Conservation (phyloP, 208 protist genomes). For the Wallacemonas rigidus region DNA sequence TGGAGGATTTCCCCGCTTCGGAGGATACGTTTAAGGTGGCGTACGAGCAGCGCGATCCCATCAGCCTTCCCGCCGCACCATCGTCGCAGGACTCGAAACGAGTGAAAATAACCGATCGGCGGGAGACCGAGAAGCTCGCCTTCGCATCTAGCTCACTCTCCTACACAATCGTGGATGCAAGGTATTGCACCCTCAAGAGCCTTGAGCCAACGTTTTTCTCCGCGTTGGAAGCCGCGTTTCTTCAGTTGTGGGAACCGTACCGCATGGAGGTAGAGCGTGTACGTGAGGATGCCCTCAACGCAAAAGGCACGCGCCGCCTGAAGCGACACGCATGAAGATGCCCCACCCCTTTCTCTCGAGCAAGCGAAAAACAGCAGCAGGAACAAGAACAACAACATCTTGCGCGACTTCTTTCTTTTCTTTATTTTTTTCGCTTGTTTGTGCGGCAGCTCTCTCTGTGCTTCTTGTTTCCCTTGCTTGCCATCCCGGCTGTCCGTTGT, state of each 20-base stretch:
- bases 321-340: conserved; percentile 51
- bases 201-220: conserved; percentile 84
- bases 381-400: neutral
- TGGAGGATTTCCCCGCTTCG: conserved; percentile 39
- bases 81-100: conserved; percentile 28
- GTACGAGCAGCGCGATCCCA: conserved; percentile 71
- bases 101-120: conserved; percentile 31
- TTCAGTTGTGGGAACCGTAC: conserved; percentile 85
- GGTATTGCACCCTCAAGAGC: conserved; percentile 63
- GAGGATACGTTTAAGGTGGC: conserved; percentile 84
- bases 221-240: conserved; percentile 66
- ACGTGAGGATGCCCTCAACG: conserved; percentile 68
- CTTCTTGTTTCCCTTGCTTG: neutral
- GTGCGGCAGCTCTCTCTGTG: neutral
- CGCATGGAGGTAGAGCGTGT: conserved; percentile 73
- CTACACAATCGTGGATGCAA: conserved; percentile 73
- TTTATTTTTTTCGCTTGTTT: too few relatives aligned
- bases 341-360: too few relatives aligned
- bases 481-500: too few relatives aligned
- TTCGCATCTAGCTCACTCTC: conserved; percentile 57
- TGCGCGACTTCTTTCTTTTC: too few relatives aligned
- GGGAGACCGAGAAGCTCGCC: conserved; percentile 62
- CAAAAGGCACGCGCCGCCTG: conserved; percentile 47
- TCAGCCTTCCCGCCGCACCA: conserved; percentile 8
- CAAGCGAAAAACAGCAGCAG: too few relatives aligned